A percentile compares a stretch with the other conserved stretches of the same genome.
Evolutionary conservation across 1,284 basidiomycete species (phyloP).

Genomic region (Melampsora americana): DNA sequence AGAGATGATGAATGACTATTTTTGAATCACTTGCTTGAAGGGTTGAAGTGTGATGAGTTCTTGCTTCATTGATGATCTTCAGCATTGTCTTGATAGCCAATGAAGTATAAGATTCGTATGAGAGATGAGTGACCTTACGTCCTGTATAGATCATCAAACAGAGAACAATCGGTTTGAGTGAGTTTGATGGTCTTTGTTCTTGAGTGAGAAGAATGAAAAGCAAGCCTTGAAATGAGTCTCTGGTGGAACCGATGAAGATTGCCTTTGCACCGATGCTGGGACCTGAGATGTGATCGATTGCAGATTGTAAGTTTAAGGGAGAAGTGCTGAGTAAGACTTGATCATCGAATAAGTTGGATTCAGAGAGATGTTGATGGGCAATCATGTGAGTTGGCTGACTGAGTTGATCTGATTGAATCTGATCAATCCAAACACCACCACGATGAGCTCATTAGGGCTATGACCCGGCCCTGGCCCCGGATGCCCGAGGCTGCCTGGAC

Average conservation of each 20-base stretch:
- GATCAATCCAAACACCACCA: too few species aligned
- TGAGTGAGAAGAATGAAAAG: background rate
- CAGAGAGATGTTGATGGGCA: too few species aligned
- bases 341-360: conserved; percentile 44
- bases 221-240: conserved; percentile 49
- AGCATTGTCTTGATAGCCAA: conserved; percentile 48
- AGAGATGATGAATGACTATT: conserved; percentile 70
- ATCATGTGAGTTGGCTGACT: too few species aligned
- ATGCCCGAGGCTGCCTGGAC: too few species aligned
- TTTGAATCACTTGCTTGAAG: conserved; percentile 28
- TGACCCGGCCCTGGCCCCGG: too few species aligned
- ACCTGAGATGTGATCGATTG: conserved; percentile 46
- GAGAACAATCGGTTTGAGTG: background rate
- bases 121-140: conserved; percentile 48
- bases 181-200: too few species aligned
- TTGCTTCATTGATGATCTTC: background rate
- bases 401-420: too few species aligned
- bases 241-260: conserved; percentile 50
- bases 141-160: conserved; percentile 45
- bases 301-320: conserved; percentile 46
- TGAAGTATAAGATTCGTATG: conserved; percentile 51
- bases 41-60: background rate
- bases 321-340: conserved; percentile 48
- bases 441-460: too few species aligned
- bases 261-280: conserved; percentile 49